These are phyloP conservation scores for Colletotrichum siamense DNA, from an alignment of 2,329 filamentous ascomycete species.

Conservation along the genomic window DNA sequence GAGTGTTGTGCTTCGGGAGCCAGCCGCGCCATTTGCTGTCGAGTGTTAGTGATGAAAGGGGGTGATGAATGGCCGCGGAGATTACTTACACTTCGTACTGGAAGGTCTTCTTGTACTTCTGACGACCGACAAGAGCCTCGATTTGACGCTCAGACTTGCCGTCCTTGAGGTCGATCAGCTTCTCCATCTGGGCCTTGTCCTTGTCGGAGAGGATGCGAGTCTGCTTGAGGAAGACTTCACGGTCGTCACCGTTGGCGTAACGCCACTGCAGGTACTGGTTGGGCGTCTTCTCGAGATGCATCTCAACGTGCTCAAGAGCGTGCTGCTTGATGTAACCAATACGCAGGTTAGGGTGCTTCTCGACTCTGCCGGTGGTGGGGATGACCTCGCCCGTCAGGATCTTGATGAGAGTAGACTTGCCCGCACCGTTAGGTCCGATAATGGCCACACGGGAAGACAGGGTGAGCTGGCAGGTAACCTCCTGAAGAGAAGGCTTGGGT, in stretches of 20 bases:
- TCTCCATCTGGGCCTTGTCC: constrained; percentile 92
- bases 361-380: constrained; percentile 82
- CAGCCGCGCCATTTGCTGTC: constrained; percentile 87
- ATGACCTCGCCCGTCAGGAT: constrained; percentile 91
- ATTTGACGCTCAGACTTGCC: constrained; percentile 79
- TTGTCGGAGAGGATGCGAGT: constrained; percentile 86
- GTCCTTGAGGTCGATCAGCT: constrained; percentile 82
- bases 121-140: constrained; percentile 90
- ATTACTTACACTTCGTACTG: constrained; percentile 87
- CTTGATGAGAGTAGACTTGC: constrained; percentile 98
- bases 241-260: constrained; percentile 95
- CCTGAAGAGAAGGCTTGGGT: constrained; percentile 82
- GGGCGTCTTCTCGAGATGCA: constrained; percentile 98
- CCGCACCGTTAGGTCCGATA: constrained; percentile 96
- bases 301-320: constrained; percentile 97
- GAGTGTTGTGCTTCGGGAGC: constrained; percentile 91
- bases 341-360: constrained; percentile 98
- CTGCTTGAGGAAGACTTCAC: constrained; percentile 97
- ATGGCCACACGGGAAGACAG: constrained; percentile 94
- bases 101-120: constrained; percentile 99
- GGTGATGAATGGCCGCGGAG: neutral
- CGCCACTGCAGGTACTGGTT: constrained; percentile 99
- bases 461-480: constrained; percentile 86
- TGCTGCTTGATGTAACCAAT: constrained; percentile 99
- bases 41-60: constrained; percentile 27